Conservation (phyloP, 306 rosid species). For the Castanea crenata region DNA sequence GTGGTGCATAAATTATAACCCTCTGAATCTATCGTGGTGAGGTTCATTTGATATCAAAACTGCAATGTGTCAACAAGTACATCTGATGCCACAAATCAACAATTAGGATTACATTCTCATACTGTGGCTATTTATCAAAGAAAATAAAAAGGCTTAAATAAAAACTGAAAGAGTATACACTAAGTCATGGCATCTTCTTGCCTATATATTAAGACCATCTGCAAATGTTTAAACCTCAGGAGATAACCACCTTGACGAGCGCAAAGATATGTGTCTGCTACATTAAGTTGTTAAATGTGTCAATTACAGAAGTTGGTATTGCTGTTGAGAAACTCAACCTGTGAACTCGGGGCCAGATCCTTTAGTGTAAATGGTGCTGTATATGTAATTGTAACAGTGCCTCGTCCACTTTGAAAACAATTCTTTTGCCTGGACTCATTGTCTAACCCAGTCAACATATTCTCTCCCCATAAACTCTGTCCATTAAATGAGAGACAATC, state of each 20-base stretch:
- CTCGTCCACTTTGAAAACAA: not conserved
- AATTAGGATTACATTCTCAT: not conserved
- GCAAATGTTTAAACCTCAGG: not conserved
- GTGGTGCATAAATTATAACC: too few relatives aligned
- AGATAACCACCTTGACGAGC: not conserved
- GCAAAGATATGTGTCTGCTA: not conserved
- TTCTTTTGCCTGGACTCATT: not conserved
- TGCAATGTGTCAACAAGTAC: not conserved
- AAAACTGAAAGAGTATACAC: not conserved
- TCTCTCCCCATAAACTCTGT: slow-evolving; percentile 2
- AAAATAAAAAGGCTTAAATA: not conserved
- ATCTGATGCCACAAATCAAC: not conserved
- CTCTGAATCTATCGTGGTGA: too few relatives aligned
- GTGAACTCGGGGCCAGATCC: not conserved
- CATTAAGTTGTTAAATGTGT: not conserved
- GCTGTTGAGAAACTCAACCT: slow-evolving; percentile 2
- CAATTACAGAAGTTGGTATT: not conserved
- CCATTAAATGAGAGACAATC: not conserved
- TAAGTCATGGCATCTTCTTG: not conserved
- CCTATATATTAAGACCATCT: not conserved
- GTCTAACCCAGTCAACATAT: not conserved
- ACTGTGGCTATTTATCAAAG: not conserved
- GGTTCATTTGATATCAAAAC: not conserved
- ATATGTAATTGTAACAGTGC: not conserved
- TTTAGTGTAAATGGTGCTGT: not conserved